Percentiles rank a stretch among this genome's conserved stretches.
phyloP scores from a whole-genome alignment of 1,139 yeast species.

The Kurtzmaniella quercitrusa region DNA sequence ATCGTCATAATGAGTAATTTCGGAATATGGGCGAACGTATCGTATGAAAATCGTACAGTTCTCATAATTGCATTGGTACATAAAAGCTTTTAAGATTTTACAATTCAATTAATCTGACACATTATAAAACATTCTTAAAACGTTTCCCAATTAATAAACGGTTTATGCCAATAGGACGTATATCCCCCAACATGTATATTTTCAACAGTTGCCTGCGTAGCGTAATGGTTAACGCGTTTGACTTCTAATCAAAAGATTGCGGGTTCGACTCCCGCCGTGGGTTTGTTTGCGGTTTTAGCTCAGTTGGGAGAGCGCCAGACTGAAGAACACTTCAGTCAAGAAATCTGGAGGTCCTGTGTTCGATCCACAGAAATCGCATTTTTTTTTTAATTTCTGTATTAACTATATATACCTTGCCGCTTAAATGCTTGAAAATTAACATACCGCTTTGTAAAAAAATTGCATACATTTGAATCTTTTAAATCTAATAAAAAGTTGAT shows the following conservation, averaged over 20 bases:
- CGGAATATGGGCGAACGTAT: too few species aligned
- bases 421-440: neutral
- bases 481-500: too few species aligned
- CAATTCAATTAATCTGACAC: too few species aligned
- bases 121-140: too few species aligned
- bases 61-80: too few species aligned
- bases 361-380: slow-evolving; percentile 52
- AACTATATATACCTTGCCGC: neutral
- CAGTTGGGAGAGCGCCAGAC: slow-evolving; percentile 59
- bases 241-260: slow-evolving; percentile 47
- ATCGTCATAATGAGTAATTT: too few species aligned
- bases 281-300: slow-evolving; percentile 43
- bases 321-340: slow-evolving; percentile 38
- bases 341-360: slow-evolving; percentile 55
- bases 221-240: slow-evolving; percentile 49
- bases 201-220: slow-evolving; percentile 34
- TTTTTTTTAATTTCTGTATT: slow-evolving; percentile 14
- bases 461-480: too few species aligned
- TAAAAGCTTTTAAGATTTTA: too few species aligned
- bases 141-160: too few species aligned
- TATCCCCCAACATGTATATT: too few species aligned
- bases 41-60: too few species aligned
- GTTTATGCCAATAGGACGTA: too few species aligned
- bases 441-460: neutral
- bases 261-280: slow-evolving; percentile 50